phyloP scores from a whole-genome alignment of 1,284 basidiomycete genomes.

The Cutaneotrichosporon sp. region DNA sequence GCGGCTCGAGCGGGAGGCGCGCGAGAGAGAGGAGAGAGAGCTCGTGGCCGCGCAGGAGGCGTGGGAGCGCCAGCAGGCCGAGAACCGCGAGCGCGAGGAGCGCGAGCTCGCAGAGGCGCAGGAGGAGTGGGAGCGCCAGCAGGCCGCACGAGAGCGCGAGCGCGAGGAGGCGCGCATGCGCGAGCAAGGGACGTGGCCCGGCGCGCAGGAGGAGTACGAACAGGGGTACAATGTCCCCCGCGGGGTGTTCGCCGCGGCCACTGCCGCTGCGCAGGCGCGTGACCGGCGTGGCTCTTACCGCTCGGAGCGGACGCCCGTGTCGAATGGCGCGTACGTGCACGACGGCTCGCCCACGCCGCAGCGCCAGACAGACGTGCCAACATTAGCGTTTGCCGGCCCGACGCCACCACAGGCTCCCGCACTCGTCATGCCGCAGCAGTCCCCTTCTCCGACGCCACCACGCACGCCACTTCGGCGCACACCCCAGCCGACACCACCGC shows the following conservation, averaged over 20 bases:
- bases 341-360: neutral
- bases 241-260: constrained; percentile 11
- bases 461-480: neutral
- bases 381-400: neutral
- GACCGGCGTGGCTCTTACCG: neutral
- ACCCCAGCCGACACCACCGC: neutral
- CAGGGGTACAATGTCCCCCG: constrained; percentile 4
- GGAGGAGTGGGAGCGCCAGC: constrained; percentile 4
- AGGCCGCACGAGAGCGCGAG: neutral
- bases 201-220: neutral
- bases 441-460: neutral
- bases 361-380: neutral
- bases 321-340: neutral
- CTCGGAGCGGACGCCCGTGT: neutral
- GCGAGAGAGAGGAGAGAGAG: constrained; percentile 5
- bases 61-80: constrained; percentile 7
- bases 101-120: constrained; percentile 8
- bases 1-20: constrained; percentile 17
- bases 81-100: neutral
- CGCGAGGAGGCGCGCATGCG: neutral
- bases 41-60: constrained; percentile 5
- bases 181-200: neutral
- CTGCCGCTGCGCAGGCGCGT: constrained; percentile 9
- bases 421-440: neutral
- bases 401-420: neutral